phyloP scores from a whole-genome alignment of 306 rosid species.

The Sechiopsis laciniata region DNA sequence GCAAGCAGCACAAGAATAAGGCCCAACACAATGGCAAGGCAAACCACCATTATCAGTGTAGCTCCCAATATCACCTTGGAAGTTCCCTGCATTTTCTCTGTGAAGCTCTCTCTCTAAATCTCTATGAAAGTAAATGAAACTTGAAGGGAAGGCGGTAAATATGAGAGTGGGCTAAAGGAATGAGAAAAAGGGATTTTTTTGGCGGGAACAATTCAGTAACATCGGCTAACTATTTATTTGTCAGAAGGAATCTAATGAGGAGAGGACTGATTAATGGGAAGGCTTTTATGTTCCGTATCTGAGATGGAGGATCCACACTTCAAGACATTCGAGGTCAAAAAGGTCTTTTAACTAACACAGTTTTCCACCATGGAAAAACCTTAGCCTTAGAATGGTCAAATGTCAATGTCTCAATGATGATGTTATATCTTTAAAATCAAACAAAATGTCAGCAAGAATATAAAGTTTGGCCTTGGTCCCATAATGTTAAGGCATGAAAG shows the following conservation, averaged over 20 bases:
- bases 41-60: slow-evolving; percentile 70
- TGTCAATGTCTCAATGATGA: slow-evolving; percentile 7
- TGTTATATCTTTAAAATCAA: background rate
- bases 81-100: slow-evolving; percentile 63
- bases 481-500: background rate
- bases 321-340: slow-evolving; percentile 34
- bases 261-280: slow-evolving; percentile 43
- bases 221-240: too few species aligned
- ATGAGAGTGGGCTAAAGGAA: slow-evolving; percentile 28
- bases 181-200: slow-evolving; percentile 25
- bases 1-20: slow-evolving; percentile 72
- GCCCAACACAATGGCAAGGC: slow-evolving; percentile 71
- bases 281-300: slow-evolving; percentile 28
- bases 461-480: slow-evolving; percentile 9
- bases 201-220: slow-evolving; percentile 47
- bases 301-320: slow-evolving; percentile 15
- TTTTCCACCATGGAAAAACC: slow-evolving; percentile 11
- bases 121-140: background rate
- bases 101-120: slow-evolving; percentile 5
- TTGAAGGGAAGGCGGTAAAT: background rate
- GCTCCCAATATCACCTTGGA: slow-evolving; percentile 86
- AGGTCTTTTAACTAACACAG: slow-evolving; percentile 22
- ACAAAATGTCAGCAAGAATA: slow-evolving; percentile 6
- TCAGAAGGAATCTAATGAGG: slow-evolving; percentile 22
- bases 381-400: background rate